phyloP scores from a whole-genome alignment of 768 basidiomycete species.

The Clavulina sp. region DNA sequence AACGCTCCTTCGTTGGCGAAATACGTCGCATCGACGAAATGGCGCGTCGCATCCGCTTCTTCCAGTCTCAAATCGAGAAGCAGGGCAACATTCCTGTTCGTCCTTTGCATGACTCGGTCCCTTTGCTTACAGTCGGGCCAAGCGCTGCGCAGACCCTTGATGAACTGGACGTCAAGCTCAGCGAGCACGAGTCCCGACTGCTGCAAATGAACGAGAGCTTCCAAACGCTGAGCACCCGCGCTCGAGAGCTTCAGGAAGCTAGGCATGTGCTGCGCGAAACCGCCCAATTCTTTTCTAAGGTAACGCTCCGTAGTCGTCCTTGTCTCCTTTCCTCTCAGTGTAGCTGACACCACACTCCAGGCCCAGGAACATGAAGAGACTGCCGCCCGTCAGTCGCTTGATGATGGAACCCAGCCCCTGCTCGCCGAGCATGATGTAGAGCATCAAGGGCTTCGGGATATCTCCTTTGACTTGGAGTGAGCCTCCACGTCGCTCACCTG shows the following conservation, averaged over 20 bases:
- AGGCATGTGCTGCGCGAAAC: constrained; percentile 90
- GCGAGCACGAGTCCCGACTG: constrained; percentile 72
- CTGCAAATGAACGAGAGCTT: constrained; percentile 87
- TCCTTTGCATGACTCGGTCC: constrained; percentile 70
- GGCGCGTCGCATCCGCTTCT: constrained; percentile 86
- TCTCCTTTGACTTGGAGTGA: constrained; percentile 72
- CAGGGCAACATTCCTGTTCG: constrained; percentile 60
- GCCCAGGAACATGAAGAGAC: constrained; percentile 54
- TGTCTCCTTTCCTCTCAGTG: background rate
- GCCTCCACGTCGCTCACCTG: constrained; percentile 14
- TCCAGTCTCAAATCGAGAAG: constrained; percentile 64
- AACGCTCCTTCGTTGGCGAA: constrained; percentile 93
- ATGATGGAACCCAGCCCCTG: constrained; percentile 79
- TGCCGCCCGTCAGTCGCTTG: constrained; percentile 79
- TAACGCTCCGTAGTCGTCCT: constrained; percentile 16
- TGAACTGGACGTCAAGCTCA: constrained; percentile 73
- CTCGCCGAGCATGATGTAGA: constrained; percentile 79
- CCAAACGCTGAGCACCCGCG: constrained; percentile 69
- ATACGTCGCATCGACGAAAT: constrained; percentile 92
- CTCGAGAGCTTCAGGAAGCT: constrained; percentile 79
- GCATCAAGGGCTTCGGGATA: constrained; percentile 31
- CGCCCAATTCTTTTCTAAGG: constrained; percentile 87
- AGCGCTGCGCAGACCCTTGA: constrained; percentile 87
- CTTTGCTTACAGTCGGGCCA: constrained; percentile 77
- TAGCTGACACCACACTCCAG: constrained; percentile 39